Percentiles rank a stretch among this genome's conserved stretches.
Evolutionary conservation across 1,139 yeast genomes (phyloP).

Genomic region (Arxiozyma bovina): DNA sequence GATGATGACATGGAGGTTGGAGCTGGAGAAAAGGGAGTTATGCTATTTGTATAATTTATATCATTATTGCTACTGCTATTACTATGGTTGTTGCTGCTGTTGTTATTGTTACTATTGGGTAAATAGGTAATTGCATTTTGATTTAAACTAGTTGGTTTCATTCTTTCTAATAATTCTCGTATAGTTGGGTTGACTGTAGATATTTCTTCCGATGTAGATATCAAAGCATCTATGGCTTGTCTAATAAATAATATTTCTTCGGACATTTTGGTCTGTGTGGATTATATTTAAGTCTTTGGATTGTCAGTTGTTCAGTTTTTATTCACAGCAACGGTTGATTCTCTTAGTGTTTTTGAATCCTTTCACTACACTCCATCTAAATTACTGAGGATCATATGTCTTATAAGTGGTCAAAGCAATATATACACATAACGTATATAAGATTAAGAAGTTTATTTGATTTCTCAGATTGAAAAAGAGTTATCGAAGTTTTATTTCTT

Average conservation of each 20-base stretch:
- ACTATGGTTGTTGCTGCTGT: neutral
- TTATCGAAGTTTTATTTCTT: too few species aligned
- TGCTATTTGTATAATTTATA: neutral
- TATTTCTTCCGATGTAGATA: conserved; percentile 19
- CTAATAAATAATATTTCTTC: conserved; percentile 25
- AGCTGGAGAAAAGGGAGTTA: neutral
- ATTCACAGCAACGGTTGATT: neutral
- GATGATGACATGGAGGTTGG: neutral
- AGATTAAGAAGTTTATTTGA: too few species aligned
- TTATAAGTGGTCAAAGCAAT: too few species aligned
- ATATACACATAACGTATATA: too few species aligned
- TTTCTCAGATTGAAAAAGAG: too few species aligned
- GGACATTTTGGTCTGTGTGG: conserved; percentile 12
- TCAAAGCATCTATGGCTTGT: conserved; percentile 30
- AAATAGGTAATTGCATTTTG: neutral
- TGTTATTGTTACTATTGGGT: neutral
- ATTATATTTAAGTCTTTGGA: neutral
- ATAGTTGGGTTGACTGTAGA: conserved; percentile 27
- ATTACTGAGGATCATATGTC: neutral
- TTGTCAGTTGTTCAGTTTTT: neutral
- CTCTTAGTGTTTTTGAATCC: neutral
- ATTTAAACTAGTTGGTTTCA: conserved; percentile 10
- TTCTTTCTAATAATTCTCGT: conserved; percentile 23
- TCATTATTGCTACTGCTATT: neutral
- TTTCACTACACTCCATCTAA: too few species aligned